phyloP scores from a whole-genome alignment of 140 eudicot species.

The Ambrosia hybrid region DNA sequence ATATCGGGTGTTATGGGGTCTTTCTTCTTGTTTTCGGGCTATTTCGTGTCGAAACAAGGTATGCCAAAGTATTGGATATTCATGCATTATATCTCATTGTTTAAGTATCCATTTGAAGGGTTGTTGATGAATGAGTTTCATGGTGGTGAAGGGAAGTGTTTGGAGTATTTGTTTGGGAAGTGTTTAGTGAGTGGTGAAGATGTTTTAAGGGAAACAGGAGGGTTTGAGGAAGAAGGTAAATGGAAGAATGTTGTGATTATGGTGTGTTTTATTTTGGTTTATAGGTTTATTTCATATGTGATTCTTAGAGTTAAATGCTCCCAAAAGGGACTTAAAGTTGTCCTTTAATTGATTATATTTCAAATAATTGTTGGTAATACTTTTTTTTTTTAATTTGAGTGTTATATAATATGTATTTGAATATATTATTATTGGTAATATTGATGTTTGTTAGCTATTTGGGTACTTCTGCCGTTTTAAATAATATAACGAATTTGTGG shows the following conservation, averaged over 20 bases:
- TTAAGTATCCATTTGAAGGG: slow-evolving; percentile 97
- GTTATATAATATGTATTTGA: no score
- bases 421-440: not conserved
- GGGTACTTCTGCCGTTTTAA: not conserved
- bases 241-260: slow-evolving; percentile 90
- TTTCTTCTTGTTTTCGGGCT: slow-evolving; percentile 90
- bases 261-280: slow-evolving; percentile 78
- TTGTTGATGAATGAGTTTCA: slow-evolving; percentile 84
- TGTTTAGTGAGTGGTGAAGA: slow-evolving; percentile 80
- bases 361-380: slow-evolving; percentile 6
- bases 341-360: slow-evolving; percentile 15
- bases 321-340: slow-evolving; percentile 50
- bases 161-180: slow-evolving; percentile 70
- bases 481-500: not conserved
- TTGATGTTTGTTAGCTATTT: not conserved
- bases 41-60: slow-evolving; percentile 75
- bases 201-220: slow-evolving; percentile 75
- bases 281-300: slow-evolving; percentile 87
- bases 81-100: slow-evolving; percentile 88
- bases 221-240: slow-evolving; percentile 54
- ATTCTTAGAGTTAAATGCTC: slow-evolving; percentile 88
- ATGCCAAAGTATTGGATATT: slow-evolving; percentile 86
- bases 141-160: slow-evolving; percentile 54
- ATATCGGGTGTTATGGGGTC: slow-evolving; percentile 92
- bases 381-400: no score